These are phyloP conservation scores for Colletotrichum melonis DNA, from an alignment of 2,329 filamentous ascomycete genomes.

Conservation along the genomic window DNA sequence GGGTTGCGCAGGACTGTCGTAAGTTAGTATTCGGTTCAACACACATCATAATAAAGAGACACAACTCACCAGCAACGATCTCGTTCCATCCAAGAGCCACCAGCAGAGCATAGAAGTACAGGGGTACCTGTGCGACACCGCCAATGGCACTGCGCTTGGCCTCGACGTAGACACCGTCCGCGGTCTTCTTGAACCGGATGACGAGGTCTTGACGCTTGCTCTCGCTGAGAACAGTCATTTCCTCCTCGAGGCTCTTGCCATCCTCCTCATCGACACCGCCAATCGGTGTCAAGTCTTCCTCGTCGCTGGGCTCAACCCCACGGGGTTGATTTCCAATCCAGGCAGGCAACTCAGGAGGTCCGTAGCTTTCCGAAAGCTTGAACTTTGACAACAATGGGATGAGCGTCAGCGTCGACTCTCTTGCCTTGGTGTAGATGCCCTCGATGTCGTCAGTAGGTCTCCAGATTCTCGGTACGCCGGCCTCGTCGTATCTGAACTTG, in stretches of 20 bases:
- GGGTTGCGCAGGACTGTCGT: conserved; percentile 88
- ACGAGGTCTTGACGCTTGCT: conserved; percentile 91
- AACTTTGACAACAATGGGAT: conserved; percentile 92
- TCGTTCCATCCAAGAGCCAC: conserved; percentile 99
- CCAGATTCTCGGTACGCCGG: conserved; percentile 96
- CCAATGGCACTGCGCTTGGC: conserved; percentile 97
- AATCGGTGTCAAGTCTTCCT: conserved; percentile 89
- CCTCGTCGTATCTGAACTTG: conserved; percentile 97
- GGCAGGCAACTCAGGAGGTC: conserved; percentile 81
- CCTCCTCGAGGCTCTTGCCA: conserved; percentile 93
- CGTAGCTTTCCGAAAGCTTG: conserved; percentile 78
- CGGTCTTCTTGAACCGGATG: conserved; percentile 97
- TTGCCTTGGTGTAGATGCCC: conserved; percentile 89
- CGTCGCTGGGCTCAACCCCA: conserved; percentile 82
- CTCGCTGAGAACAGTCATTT: conserved; percentile 94
- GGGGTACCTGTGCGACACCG: conserved; percentile 90
- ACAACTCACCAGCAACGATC: conserved; percentile 83
- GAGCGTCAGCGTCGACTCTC: conserved; percentile 90
- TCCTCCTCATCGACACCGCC: conserved; percentile 96
- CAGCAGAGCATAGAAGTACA: conserved; percentile 93
- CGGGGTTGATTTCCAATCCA: conserved; percentile 86
- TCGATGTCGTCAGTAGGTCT: conserved; percentile 97
- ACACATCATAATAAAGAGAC: neutral
- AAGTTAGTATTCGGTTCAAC: conserved; percentile 27
- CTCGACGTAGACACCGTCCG: conserved; percentile 97